These are phyloP conservation scores for Aspergillus ruber DNA, from an alignment of 2,329 filamentous ascomycete species.

Conservation along the genomic window DNA sequence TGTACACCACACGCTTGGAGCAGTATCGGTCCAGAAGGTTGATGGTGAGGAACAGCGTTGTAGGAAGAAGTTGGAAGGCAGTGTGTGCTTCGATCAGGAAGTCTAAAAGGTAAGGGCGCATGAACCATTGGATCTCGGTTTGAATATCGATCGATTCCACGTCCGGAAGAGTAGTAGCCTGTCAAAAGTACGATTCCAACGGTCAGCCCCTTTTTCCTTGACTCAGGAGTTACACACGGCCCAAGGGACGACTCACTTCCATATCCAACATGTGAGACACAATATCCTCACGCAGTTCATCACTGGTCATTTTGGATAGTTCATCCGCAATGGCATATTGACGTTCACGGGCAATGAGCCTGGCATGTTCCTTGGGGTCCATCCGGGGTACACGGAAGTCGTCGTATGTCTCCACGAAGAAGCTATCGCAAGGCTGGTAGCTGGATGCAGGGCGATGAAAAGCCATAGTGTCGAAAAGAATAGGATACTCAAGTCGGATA, in stretches of 20 bases:
- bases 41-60: constrained; percentile 91
- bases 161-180: constrained; percentile 84
- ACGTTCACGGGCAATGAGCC: constrained; percentile 70
- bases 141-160: constrained; percentile 98
- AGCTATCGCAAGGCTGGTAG: constrained; percentile 62
- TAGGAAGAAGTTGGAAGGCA: constrained; percentile 86
- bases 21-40: constrained; percentile 97
- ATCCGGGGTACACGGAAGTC: constrained; percentile 49
- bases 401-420: constrained; percentile 58
- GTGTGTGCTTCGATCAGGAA: constrained; percentile 96
- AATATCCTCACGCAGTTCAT: constrained; percentile 92
- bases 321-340: constrained; percentile 87
- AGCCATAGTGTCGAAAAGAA: constrained; percentile 44
- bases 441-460: constrained; percentile 46
- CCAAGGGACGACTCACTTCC: constrained; percentile 54
- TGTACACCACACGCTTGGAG: constrained; percentile 95
- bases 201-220: background rate
- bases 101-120: constrained; percentile 95
- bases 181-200: constrained; percentile 18
- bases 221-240: background rate
- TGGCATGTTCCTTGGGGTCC: constrained; percentile 67
- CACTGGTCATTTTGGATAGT: constrained; percentile 73
- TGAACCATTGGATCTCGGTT: constrained; percentile 99
- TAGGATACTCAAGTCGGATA: constrained; percentile 15
- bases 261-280: constrained; percentile 91